Evolutionary conservation across 768 basidiomycete genomes (phyloP).

Genomic region (Roridomyces roridus): DNA sequence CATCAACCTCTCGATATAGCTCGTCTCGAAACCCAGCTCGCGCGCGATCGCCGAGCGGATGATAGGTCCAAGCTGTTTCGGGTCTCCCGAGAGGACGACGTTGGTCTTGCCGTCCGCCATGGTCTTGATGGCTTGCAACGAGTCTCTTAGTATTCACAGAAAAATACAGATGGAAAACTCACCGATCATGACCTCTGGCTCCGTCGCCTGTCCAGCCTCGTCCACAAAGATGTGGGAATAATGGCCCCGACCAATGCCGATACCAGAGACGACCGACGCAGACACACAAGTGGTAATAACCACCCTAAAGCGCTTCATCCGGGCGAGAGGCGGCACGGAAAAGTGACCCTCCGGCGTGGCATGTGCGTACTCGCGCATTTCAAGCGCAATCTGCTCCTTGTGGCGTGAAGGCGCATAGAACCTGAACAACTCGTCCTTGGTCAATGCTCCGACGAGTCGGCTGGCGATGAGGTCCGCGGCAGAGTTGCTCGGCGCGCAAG

Average conservation of each 20-base stretch:
- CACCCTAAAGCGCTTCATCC: conserved; percentile 52
- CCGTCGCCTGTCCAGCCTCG: conserved; percentile 76
- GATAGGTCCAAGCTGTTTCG: conserved; percentile 74
- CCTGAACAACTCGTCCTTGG: conserved; percentile 52
- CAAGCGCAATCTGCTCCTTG: conserved; percentile 51
- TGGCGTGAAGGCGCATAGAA: conserved; percentile 59
- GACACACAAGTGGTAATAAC: conserved; percentile 74
- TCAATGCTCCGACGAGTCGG: conserved; percentile 41
- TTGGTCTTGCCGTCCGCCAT: conserved; percentile 60
- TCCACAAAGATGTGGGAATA: conserved; percentile 75
- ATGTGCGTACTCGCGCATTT: conserved; percentile 44
- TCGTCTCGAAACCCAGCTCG: conserved; percentile 60
- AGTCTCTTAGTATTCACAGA: not conserved
- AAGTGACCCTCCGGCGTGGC: conserved; percentile 42
- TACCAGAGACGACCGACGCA: conserved; percentile 57
- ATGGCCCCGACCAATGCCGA: conserved; percentile 66
- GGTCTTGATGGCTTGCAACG: conserved; percentile 53
- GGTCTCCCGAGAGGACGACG: conserved; percentile 71
- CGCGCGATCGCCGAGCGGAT: conserved; percentile 64
- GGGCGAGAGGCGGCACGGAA: conserved; percentile 43
- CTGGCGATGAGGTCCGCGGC: conserved; percentile 66
- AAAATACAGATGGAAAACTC: not conserved
- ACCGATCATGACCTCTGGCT: conserved; percentile 66
- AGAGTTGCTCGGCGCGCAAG: conserved; percentile 72
- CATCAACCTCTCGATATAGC: conserved; percentile 70